A percentile compares a stretch with the other conserved stretches of the same genome.
These are phyloP conservation scores for Clavispora vitiphila DNA, from an alignment of 805 yeast genomes.

Conservation along the genomic window DNA sequence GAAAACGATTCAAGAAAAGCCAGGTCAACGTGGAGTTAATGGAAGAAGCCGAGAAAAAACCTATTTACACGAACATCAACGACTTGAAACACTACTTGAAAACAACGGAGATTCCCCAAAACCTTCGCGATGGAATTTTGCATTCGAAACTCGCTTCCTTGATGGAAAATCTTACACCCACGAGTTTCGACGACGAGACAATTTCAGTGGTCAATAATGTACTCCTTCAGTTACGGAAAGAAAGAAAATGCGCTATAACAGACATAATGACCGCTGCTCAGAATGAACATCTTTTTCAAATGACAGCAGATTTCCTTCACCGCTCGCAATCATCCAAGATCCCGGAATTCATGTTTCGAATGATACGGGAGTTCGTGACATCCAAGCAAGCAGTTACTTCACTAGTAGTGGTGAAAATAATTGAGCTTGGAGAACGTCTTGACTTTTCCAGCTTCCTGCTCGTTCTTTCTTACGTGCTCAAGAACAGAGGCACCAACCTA, in stretches of 20 bases:
- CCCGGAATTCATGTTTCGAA: slow-evolving; percentile 26
- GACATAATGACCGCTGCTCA: background rate
- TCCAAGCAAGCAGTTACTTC: slow-evolving; percentile 10
- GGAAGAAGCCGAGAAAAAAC: background rate
- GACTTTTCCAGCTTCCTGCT: slow-evolving; percentile 7
- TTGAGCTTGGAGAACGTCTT: slow-evolving; percentile 22
- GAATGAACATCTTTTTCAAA: slow-evolving; percentile 14
- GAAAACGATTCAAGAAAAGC: background rate
- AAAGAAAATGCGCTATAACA: background rate
- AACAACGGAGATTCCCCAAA: slow-evolving; percentile 21
- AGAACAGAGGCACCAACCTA: slow-evolving; percentile 6
- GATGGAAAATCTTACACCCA: slow-evolving; percentile 6
- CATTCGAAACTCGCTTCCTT: slow-evolving; percentile 16
- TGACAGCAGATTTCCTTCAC: slow-evolving; percentile 11
- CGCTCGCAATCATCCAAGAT: slow-evolving; percentile 7
- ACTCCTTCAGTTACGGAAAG: slow-evolving; percentile 15
- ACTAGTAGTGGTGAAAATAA: slow-evolving; percentile 19
- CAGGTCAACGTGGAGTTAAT: background rate
- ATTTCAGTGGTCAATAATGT: slow-evolving; percentile 19
- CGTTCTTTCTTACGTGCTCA: slow-evolving; percentile 8
- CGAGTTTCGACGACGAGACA: slow-evolving; percentile 5
- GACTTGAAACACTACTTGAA: slow-evolving; percentile 24
- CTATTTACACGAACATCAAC: slow-evolving; percentile 1
- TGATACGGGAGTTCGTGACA: slow-evolving; percentile 19
- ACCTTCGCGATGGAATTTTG: slow-evolving; percentile 16